Conservation (phyloP, 192 early-diverging fungal species). For the Diversispora epigaea region DNA sequence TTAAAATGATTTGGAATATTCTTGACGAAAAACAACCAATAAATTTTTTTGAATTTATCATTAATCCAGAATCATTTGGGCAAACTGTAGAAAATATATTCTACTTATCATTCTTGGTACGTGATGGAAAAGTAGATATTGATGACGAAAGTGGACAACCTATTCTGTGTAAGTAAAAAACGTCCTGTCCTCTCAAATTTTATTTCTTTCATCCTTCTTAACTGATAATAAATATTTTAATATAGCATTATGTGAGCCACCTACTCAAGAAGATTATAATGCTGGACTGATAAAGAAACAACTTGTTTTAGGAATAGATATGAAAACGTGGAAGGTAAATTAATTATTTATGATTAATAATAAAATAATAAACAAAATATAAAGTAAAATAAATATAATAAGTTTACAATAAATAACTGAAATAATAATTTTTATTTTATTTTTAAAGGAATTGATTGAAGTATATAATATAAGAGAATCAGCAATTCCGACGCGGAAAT, state of each 20-base stretch:
- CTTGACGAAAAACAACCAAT: conserved; percentile 57
- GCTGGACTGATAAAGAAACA: conserved; percentile 72
- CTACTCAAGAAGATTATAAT: conserved; percentile 68
- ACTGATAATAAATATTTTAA: background rate
- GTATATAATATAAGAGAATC: conserved; percentile 59
- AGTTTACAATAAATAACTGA: no score
- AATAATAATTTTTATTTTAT: background rate
- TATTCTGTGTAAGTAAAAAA: conserved; percentile 45
- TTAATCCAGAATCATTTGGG: conserved; percentile 86
- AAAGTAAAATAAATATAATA: no score
- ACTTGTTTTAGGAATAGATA: conserved; percentile 72
- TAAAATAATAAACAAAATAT: background rate
- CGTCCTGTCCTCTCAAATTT: conserved; percentile 15
- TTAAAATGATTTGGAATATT: conserved; percentile 64
- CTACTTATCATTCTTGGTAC: conserved; percentile 92
- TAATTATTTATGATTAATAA: background rate
- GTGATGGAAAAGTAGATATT: conserved; percentile 78
- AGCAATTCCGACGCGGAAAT: conserved; percentile 62
- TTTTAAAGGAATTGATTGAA: conserved; percentile 60
- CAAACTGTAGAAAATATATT: conserved; percentile 98
- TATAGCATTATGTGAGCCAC: conserved; percentile 59
- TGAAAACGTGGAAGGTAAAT: conserved; percentile 63
- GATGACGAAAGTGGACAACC: conserved; percentile 71
- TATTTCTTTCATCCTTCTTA: conserved; percentile 16
- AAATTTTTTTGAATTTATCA: conserved; percentile 82